These are phyloP conservation scores for Austroboletus eburneus DNA, from an alignment of 768 basidiomycete species.

Conservation along the genomic window DNA sequence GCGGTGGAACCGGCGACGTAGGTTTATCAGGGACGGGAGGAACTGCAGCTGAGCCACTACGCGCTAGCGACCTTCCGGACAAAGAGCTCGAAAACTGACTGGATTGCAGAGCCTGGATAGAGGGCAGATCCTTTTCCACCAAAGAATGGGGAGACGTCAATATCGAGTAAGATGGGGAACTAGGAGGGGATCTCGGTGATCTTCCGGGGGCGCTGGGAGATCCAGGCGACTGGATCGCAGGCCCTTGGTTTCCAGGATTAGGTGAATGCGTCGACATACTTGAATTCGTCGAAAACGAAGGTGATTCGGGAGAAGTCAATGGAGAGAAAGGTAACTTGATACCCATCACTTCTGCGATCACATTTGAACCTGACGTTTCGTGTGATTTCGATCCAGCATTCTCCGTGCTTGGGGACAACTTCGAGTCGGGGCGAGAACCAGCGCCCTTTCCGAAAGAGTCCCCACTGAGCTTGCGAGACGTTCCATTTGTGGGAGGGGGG, in stretches of 20 bases:
- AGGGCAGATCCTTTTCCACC: slow-evolving; percentile 31
- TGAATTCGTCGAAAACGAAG: slow-evolving; percentile 30
- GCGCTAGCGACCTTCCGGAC: slow-evolving; percentile 13
- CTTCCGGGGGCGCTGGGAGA: slow-evolving; percentile 14
- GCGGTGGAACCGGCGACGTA: slow-evolving; percentile 12
- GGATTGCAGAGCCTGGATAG: slow-evolving; percentile 30
- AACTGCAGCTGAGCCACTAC: slow-evolving; percentile 10
- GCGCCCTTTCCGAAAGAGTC: slow-evolving; percentile 31
- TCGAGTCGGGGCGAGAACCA: slow-evolving; percentile 39
- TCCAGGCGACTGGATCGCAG: slow-evolving; percentile 12
- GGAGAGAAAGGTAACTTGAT: slow-evolving; percentile 31
- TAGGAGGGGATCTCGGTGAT: slow-evolving; percentile 19
- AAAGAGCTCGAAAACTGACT: slow-evolving; percentile 7
- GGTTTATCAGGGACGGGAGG: slow-evolving; percentile 29
- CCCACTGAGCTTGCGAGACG: slow-evolving; percentile 30
- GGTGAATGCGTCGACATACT: slow-evolving; percentile 23
- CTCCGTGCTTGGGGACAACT: slow-evolving; percentile 29
- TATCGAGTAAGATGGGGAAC: slow-evolving; percentile 27
- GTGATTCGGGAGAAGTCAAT: slow-evolving; percentile 27
- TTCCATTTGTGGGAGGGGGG: slow-evolving; percentile 22
- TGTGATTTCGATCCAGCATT: slow-evolving; percentile 15
- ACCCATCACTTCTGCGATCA: slow-evolving; percentile 25
- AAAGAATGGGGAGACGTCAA: slow-evolving; percentile 36
- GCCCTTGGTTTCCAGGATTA: slow-evolving; percentile 12
- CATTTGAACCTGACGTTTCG: slow-evolving; percentile 14